These are phyloP conservation scores for Aspergillus sp. DNA, from an alignment of 2,329 filamentous ascomycete genomes.

Conservation along the genomic window DNA sequence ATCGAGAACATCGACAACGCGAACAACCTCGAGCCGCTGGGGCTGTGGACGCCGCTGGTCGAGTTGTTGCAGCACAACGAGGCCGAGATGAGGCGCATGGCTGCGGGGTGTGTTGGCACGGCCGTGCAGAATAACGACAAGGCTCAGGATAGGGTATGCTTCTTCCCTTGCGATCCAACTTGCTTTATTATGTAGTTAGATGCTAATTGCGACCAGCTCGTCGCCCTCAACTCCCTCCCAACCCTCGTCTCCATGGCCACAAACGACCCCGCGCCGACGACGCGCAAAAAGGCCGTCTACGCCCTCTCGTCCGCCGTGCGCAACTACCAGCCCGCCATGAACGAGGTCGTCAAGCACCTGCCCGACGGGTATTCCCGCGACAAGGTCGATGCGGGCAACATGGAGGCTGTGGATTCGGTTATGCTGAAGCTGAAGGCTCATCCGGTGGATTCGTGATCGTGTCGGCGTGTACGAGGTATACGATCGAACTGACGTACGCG, in stretches of 20 bases:
- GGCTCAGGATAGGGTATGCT: conserved; percentile 61
- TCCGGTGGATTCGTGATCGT: too few relatives aligned
- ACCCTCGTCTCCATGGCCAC: conserved; percentile 57
- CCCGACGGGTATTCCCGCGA: conserved; percentile 50
- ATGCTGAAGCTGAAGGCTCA: conserved; percentile 57
- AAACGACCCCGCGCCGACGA: conserved; percentile 50
- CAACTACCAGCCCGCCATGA: conserved; percentile 74
- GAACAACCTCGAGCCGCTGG: conserved; percentile 75
- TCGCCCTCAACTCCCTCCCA: conserved; percentile 57
- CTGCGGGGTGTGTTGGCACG: conserved; percentile 89
- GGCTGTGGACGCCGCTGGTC: conserved; percentile 74
- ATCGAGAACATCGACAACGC: conserved; percentile 93
- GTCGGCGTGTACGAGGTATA: too few relatives aligned
- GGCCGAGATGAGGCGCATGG: conserved; percentile 66
- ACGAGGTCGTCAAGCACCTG: conserved; percentile 57
- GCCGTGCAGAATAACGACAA: conserved; percentile 93
- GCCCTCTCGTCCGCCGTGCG: conserved; percentile 76
- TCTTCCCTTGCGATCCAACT: conserved; percentile 35
- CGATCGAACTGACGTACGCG: too few relatives aligned
- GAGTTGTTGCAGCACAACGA: conserved; percentile 60
- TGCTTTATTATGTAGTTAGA: conserved; percentile 18
- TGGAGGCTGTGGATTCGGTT: conserved; percentile 72
- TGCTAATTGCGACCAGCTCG: conserved; percentile 32
- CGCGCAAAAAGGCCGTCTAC: conserved; percentile 79
- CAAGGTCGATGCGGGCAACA: conserved; percentile 71